Evolutionary conservation across 2,329 filamentous ascomycete genomes (phyloP).

Genomic region (Bipolaris victoriae): DNA sequence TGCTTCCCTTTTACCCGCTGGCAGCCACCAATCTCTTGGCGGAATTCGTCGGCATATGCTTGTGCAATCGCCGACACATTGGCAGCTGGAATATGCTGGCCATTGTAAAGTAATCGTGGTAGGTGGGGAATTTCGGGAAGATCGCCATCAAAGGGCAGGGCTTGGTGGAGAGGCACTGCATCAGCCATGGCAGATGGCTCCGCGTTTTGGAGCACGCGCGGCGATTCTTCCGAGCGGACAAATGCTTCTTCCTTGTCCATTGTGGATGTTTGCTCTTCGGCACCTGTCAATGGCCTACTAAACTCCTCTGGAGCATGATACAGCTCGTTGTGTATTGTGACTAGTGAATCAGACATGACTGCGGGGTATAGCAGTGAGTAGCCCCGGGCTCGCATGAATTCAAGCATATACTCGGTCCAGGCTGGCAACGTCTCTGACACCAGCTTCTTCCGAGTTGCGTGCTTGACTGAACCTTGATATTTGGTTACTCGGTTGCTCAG

Average conservation of each 20-base stretch:
- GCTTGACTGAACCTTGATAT: conserved; percentile 30
- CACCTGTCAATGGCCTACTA: conserved; percentile 8
- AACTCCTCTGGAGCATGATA: conserved; percentile 74
- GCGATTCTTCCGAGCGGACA: conserved; percentile 48
- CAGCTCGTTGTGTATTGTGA: conserved; percentile 79
- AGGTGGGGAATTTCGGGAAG: conserved; percentile 57
- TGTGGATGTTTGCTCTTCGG: conserved; percentile 5
- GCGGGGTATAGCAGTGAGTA: conserved; percentile 83
- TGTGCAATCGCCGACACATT: conserved; percentile 55
- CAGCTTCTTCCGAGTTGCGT: conserved; percentile 40
- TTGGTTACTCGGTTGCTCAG: conserved; percentile 66
- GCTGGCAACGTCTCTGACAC: conserved; percentile 73
- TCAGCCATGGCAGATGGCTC: conserved; percentile 59
- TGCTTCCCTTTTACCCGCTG: conserved; percentile 45
- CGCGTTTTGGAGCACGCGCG: conserved; percentile 14
- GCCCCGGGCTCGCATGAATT: conserved; percentile 75
- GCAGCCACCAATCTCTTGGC: conserved; percentile 72
- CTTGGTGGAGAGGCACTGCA: conserved; percentile 52
- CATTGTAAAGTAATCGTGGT: conserved; percentile 70
- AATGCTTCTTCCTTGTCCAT: conserved; percentile 42
- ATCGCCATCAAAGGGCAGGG: conserved; percentile 56
- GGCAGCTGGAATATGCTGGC: conserved; percentile 53
- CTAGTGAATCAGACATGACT: conserved; percentile 59
- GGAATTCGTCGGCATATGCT: conserved; percentile 66
- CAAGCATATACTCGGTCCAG: conserved; percentile 79